Evolutionary conservation across 2,329 filamentous ascomycete species (phyloP).

Genomic region (Xylaria arbuscula): DNA sequence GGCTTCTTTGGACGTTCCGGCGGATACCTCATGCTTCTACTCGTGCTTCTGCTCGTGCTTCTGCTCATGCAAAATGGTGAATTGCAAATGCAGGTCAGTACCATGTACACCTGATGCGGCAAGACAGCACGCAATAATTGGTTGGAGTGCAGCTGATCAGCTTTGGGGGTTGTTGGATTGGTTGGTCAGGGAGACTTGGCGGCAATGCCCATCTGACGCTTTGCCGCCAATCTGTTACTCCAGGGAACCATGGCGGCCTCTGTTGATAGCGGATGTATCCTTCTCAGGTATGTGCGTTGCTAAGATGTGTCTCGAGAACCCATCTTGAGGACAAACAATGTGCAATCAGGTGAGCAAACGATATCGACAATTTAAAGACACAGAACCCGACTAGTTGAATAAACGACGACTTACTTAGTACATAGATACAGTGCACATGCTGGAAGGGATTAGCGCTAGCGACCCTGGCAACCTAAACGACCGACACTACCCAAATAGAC

Average conservation of each 20-base stretch:
- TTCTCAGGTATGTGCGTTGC: neutral
- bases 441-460: neutral
- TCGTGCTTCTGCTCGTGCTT: constrained; percentile 24
- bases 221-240: constrained; percentile 37
- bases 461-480: neutral
- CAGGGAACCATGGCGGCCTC: constrained; percentile 30
- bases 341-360: neutral
- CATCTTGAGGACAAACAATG: neutral
- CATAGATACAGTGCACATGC: neutral
- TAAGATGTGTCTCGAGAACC: neutral
- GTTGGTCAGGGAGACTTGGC: constrained; percentile 35
- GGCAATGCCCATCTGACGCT: constrained; percentile 40
- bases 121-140: constrained; percentile 35
- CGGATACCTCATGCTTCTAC: constrained; percentile 25
- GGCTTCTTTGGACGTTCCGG: constrained; percentile 25
- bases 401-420: no score
- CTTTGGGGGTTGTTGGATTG: constrained; percentile 36
- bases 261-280: constrained; percentile 1
- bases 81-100: constrained; percentile 30
- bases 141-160: constrained; percentile 39
- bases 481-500: neutral
- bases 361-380: no score
- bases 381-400: no score
- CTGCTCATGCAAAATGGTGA: constrained; percentile 26
- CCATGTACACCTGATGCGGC: constrained; percentile 27